Evolutionary conservation across 805 yeast species (phyloP).

Genomic region (Phaffomyces thermotolerans): DNA sequence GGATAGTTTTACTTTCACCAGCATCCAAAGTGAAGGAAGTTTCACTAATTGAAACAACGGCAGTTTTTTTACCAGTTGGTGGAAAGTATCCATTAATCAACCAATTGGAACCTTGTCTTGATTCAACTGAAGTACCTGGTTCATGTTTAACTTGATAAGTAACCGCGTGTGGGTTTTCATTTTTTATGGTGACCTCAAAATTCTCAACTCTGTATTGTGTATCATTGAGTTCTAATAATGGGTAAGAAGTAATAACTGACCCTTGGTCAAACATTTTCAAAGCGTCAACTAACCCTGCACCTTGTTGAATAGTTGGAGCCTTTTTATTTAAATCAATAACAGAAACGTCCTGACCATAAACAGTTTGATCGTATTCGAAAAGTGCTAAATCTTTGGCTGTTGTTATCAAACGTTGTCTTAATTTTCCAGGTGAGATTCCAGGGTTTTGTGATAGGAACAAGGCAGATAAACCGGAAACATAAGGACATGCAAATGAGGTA

Average conservation of each 20-base stretch:
- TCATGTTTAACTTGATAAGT: conserved; percentile 6
- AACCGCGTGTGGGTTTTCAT: conserved; percentile 8
- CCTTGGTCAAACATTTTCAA: conserved; percentile 6
- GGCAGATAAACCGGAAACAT: conserved; percentile 14
- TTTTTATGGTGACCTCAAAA: conserved; percentile 8
- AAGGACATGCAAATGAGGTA: conserved; percentile 15
- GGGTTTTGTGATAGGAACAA: conserved; percentile 4
- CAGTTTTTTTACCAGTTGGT: conserved; percentile 2
- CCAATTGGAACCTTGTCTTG: conserved; percentile 1
- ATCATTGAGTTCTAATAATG: conserved; percentile 11
- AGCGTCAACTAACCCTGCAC: conserved; percentile 15
- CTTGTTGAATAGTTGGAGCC: conserved; percentile 13
- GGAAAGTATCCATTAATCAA: conserved; percentile 6
- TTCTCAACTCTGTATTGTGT: conserved; percentile 10
- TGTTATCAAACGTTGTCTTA: conserved; percentile 4
- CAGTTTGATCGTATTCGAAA: background rate
- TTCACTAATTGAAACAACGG: conserved; percentile 4
- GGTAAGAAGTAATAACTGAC: conserved; percentile 4
- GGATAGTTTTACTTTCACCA: conserved; percentile 9
- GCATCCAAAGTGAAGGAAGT: conserved; percentile 7
- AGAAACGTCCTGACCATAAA: conserved; percentile 3
- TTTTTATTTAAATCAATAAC: background rate
- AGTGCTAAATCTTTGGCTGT: conserved; percentile 5
- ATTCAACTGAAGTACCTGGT: conserved; percentile 7
- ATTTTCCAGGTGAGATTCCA: conserved; percentile 5